A percentile compares a stretch with the other conserved stretches of the same genome.
phyloP scores from a whole-genome alignment of 2,329 filamentous ascomycete species.

The Tetracladium maxilliforme region DNA sequence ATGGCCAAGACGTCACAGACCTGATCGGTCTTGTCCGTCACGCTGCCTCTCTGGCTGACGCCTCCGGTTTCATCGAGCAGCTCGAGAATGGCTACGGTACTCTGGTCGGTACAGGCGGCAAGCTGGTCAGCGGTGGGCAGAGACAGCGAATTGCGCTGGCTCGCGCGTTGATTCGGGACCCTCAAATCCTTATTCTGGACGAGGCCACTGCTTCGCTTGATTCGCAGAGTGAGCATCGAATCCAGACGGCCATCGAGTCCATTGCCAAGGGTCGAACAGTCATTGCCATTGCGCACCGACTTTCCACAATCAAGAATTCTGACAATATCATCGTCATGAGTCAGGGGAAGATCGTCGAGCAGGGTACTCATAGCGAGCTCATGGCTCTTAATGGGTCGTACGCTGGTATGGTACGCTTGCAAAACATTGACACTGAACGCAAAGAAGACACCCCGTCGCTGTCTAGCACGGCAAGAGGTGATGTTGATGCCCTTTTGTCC shows the following conservation, averaged over 20 bases:
- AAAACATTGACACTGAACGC: too few species aligned
- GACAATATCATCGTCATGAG: constrained; percentile 24
- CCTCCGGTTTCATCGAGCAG: constrained; percentile 34
- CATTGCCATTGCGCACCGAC: constrained; percentile 22
- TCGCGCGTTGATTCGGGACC: constrained; percentile 38
- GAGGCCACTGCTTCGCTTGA: constrained; percentile 47
- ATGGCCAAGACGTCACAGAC: constrained; percentile 27
- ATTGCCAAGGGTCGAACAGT: constrained; percentile 18
- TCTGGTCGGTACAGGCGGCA: constrained; percentile 33
- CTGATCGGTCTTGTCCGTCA: constrained; percentile 32
- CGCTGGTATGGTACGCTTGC: constrained; percentile 21
- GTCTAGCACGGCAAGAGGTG: too few species aligned
- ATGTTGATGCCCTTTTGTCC: too few species aligned
- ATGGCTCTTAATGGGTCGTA: constrained; percentile 11
- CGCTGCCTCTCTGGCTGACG: constrained; percentile 43
- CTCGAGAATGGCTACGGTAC: constrained; percentile 34
- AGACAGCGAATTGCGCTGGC: constrained; percentile 43
- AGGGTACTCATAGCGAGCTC: constrained; percentile 19
- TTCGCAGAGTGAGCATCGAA: constrained; percentile 35
- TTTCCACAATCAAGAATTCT: constrained; percentile 21
- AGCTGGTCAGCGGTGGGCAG: constrained; percentile 36
- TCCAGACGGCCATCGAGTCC: too few species aligned
- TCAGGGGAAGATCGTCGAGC: constrained; percentile 19
- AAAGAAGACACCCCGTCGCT: too few species aligned
- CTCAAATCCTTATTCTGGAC: constrained; percentile 42